Conservation (phyloP, 2,329 filamentous ascomycete genomes). For the Aspergillus puulaauensis region DNA sequence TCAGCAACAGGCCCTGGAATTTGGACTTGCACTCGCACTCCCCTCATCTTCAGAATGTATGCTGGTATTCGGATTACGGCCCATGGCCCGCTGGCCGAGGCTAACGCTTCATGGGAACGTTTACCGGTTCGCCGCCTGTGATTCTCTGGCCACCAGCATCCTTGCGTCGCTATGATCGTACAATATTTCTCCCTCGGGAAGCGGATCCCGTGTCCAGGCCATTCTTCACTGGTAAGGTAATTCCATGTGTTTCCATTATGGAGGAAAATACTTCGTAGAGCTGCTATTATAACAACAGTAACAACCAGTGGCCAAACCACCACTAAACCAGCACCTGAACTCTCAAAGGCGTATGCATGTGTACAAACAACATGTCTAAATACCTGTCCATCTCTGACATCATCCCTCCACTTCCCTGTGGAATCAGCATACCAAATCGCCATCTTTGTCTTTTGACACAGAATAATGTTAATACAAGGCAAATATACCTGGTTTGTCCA, state of each 20-base stretch:
- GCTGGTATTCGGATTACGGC: neutral
- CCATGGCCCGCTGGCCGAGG: conserved; percentile 4
- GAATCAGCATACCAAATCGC: neutral
- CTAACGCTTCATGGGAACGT: conserved; percentile 2
- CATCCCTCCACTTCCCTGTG: neutral
- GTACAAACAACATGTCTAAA: conserved; percentile 9
- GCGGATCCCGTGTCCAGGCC: neutral
- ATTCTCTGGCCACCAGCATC: neutral
- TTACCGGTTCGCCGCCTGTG: neutral
- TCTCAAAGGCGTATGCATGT: conserved; percentile 4
- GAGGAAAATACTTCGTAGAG: neutral
- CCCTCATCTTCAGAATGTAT: too few species aligned
- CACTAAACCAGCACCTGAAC: neutral
- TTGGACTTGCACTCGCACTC: too few species aligned
- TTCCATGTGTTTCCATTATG: neutral
- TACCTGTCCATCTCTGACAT: conserved; percentile 11
- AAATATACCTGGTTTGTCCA: neutral
- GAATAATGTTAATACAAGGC: conserved; percentile 17
- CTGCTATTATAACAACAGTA: conserved; percentile 1
- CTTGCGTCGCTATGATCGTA: neutral
- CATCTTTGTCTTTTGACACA: conserved; percentile 5
- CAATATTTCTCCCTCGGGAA: neutral
- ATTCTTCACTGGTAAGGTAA: neutral
- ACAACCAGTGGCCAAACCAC: neutral
- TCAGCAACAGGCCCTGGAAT: too few species aligned